Conservation (phyloP, 225 moss, liverwort and hornwort species). For the Pseudisothecium myosuroides region DNA sequence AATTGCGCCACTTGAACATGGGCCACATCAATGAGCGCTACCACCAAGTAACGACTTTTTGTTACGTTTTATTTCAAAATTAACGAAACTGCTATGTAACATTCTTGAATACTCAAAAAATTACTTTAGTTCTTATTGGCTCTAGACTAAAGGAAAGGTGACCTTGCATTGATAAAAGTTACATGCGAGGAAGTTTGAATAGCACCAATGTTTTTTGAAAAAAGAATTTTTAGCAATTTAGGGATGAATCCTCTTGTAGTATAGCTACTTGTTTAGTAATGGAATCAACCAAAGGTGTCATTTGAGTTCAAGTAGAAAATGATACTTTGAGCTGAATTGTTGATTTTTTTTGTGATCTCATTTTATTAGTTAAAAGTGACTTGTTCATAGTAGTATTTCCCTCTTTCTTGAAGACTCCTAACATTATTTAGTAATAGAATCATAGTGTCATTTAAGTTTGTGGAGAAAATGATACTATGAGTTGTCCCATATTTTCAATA, state of each 20-base stretch:
- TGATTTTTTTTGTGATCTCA: neutral
- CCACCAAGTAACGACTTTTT: neutral
- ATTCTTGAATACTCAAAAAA: neutral
- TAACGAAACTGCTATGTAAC: too few species aligned
- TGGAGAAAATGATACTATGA: neutral
- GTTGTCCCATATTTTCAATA: neutral
- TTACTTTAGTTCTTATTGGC: neutral
- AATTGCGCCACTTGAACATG: conserved; percentile 27
- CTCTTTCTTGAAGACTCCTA: neutral
- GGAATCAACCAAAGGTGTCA: neutral
- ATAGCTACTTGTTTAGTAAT: neutral
- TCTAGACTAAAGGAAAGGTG: neutral
- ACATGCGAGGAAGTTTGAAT: neutral
- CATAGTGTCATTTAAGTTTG: neutral
- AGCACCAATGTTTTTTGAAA: neutral
- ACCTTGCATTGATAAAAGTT: neutral
- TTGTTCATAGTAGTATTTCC: neutral
- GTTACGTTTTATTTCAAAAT: neutral
- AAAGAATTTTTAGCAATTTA: neutral
- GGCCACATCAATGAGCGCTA: conserved; percentile 31
- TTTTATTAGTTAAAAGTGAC: neutral
- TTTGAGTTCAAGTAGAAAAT: neutral
- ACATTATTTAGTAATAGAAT: neutral
- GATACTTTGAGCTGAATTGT: neutral
- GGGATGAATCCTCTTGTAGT: neutral